These are phyloP conservation scores for Bryoerythrophyllum caledonicum DNA, from an alignment of 225 moss, liverwort and hornwort species.

Conservation along the genomic window DNA sequence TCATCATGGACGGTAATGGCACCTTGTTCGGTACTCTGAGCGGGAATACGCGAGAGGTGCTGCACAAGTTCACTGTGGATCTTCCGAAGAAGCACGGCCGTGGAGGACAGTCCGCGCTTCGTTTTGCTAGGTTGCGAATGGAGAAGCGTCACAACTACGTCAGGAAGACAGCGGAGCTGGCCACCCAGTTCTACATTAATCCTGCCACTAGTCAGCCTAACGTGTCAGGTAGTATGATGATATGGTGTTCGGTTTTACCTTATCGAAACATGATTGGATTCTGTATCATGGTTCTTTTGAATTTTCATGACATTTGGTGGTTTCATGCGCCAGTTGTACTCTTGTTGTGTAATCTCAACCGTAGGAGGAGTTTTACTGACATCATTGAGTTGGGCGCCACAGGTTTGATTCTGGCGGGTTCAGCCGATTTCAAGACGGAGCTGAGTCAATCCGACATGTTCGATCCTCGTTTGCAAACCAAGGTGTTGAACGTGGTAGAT, in stretches of 20 bases:
- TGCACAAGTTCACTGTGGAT: constrained; percentile 87
- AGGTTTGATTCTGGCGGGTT: constrained; percentile 77
- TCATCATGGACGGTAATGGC: constrained; percentile 90
- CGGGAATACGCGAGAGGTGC: constrained; percentile 78
- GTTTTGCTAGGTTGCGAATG: constrained; percentile 82
- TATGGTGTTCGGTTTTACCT: too few relatives aligned
- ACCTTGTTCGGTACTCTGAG: constrained; percentile 80
- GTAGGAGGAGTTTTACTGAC: not conserved
- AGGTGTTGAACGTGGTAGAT: constrained; percentile 78
- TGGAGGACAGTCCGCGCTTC: constrained; percentile 86
- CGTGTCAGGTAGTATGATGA: constrained; percentile 38
- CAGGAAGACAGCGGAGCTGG: constrained; percentile 79
- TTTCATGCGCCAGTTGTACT: not conserved
- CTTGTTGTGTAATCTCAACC: not conserved
- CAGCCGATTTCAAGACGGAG: constrained; percentile 82
- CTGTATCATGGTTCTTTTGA: not conserved
- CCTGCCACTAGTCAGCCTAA: constrained; percentile 88
- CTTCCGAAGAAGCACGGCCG: constrained; percentile 90
- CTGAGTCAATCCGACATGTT: constrained; percentile 94
- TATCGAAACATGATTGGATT: not conserved
- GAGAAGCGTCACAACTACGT: constrained; percentile 90
- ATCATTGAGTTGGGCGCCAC: constrained; percentile 14
- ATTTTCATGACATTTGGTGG: too few relatives aligned
- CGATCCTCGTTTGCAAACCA: constrained; percentile 79
- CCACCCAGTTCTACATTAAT: constrained; percentile 80